Evolutionary conservation across 305 asterid species (phyloP), one percentile per base, ranked within the genome.

Genomic region (Fraxinus angustifolia): DNA sequence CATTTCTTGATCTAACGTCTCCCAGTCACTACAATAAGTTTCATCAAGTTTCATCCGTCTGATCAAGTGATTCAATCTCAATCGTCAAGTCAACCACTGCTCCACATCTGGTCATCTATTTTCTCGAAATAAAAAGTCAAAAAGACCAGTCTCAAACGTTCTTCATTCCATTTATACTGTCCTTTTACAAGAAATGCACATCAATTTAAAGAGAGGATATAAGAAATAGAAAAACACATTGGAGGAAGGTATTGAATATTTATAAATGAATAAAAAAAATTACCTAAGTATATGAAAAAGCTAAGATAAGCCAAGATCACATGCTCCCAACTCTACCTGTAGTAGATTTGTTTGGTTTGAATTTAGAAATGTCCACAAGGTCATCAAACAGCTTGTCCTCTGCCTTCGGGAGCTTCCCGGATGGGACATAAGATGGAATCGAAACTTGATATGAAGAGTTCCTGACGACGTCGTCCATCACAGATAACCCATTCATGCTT

Each of bases 321-420:
- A 86, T 88, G 89, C 95, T 90, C 86, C 91, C 93, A 72, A 94
- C 90, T 84, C 92, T 86, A 79, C 93, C 91, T 72, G 90, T 86
- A 17, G 89, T 79, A 16, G 88, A 53, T 82, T 92, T 93, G 35
- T 89, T 86, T 2, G 93, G 84, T 85, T 92, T 96, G 84, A 96
- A 94, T 83, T 93, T 93, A 40, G 94, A 86, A 23, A 96, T 86
- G 86, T 96, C 99, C 40, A 96, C 98, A 30, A 96, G 97, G 87
- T 96, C 99, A 50, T 98, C 98, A 71, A 96, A 96, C 35, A 96
- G 89, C 89, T 94, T 96, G 90, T 96, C 99, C 81, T 94, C 97
- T 6, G 97, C 93, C 87, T 87, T 96, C 30, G 92, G 75, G 28
- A 93, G 93, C 84, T 85, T 92, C 40, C 85, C 91, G 31, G 97